Conservation (phyloP, 2,329 filamentous ascomycete species). For the Stromatinia cepivora region DNA sequence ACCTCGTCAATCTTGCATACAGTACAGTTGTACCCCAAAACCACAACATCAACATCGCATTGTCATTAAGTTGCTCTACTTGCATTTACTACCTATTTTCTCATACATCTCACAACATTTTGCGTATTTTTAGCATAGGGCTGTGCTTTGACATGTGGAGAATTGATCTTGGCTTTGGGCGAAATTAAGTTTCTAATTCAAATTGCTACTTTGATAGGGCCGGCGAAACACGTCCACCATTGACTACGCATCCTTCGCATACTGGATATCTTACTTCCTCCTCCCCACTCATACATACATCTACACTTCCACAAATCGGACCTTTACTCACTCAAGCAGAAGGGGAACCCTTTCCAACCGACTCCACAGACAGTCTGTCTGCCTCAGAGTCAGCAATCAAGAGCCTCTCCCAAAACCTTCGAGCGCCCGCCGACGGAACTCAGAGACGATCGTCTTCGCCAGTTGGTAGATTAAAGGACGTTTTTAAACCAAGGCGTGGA, state of each 20-base stretch:
- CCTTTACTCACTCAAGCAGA: constrained; percentile 40
- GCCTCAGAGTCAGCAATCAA: constrained; percentile 39
- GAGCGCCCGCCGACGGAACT: constrained; percentile 46
- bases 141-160: constrained; percentile 19
- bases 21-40: constrained; percentile 13
- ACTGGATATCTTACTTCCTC: constrained; percentile 68
- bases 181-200: constrained; percentile 16
- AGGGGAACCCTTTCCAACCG: constrained; percentile 40
- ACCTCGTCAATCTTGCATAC: constrained; percentile 21
- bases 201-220: constrained; percentile 21
- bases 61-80: not conserved
- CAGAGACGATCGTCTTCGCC: constrained; percentile 66
- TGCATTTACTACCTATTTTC: not conserved
- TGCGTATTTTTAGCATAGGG: not conserved
- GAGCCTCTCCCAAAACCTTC: constrained; percentile 44
- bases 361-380: constrained; percentile 33
- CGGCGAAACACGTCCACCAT: constrained; percentile 42
- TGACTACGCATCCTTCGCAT: constrained; percentile 63
- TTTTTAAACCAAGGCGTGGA: constrained; percentile 55
- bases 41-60: constrained; percentile 9
- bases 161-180: constrained; percentile 12
- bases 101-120: not conserved
- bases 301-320: constrained; percentile 47
- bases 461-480: constrained; percentile 68
- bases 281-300: constrained; percentile 64